A percentile compares a stretch with the other conserved stretches of the same genome.
Evolutionary conservation across 495 filamentous ascomycete species (phyloP).

Genomic region (Hypoxylon crocopeplum): DNA sequence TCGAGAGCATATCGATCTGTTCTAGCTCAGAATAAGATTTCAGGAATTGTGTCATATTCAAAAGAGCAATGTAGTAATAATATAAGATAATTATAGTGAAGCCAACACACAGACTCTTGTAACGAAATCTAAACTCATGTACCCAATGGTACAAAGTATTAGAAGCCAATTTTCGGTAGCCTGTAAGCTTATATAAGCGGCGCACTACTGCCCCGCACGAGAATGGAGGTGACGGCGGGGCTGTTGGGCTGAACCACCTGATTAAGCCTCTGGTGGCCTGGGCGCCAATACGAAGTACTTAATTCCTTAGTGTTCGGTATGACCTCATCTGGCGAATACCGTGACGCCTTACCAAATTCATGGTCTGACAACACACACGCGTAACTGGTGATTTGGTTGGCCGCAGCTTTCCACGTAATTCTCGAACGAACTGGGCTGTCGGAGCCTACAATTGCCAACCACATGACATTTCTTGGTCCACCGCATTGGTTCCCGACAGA

Average conservation of each 20-base stretch:
- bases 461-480: constrained; percentile 15
- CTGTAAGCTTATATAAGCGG: no score
- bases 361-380: constrained; percentile 28
- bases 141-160: no score
- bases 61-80: no score
- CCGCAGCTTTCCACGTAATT: constrained; percentile 24
- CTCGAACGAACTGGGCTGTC: constrained; percentile 14
- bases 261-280: not conserved
- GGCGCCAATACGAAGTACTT: not conserved
- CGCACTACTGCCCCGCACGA: no score
- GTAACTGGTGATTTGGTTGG: constrained; percentile 25
- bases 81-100: no score
- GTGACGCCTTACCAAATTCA: not conserved
- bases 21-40: no score
- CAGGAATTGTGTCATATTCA: no score
- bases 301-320: constrained; percentile 1
- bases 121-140: no score
- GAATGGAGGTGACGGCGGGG: no score
- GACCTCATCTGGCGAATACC: constrained; percentile 23
- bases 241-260: not conserved
- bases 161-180: no score
- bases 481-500: constrained; percentile 11
- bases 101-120: no score
- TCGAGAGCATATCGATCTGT: no score
- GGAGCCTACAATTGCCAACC: constrained; percentile 5